Evolutionary conservation across 2,329 filamentous ascomycete genomes (phyloP), one percentile per base, ranked within the genome.

Genomic region (Tothia fuscella): DNA sequence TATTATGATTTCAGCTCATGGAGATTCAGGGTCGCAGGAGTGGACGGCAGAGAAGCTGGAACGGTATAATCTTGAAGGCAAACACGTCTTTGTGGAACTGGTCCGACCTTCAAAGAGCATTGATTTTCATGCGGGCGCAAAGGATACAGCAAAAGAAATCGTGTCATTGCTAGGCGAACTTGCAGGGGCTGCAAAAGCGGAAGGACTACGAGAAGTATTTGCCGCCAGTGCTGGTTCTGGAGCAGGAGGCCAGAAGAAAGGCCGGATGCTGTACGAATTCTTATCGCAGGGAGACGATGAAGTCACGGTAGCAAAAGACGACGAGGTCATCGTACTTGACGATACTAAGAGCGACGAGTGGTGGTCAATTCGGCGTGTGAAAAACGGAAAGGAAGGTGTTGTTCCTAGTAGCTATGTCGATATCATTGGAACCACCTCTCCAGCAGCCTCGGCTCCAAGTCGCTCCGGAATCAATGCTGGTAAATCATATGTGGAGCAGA

Each of bases 1-100:
- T 24, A 93, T 98, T 50, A 78, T 94, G 62, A 85, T 98, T 52
- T 83, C 87, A 0, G 88, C 89, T 0, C 89, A 93, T 56, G 85
- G 82, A 56, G 71, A 78, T 38, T 73, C 78, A 47, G 86, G 95
- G 57, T 88, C 86, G 2, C 80, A 93, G 56, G 88, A 93, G 61
- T 98, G 91, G 91, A 82, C 80, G 1, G 89, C 87, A 1, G 88
- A 96, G 32, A 91, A 83, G 58, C 81, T 98, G 71, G 87, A 82
- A n/a, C 86, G 95, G 61, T 96, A 96, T 60, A 95, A 88, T 17
- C 86, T 93, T 44, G 91, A 98, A 65, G 91, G 89, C 26, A 98
- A 98, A 57, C 91, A 96, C 61, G 84, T 98, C 12, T 98, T 98
- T 56, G 71, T 98, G 58, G 91, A 98, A 59, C 70, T 98, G 35